Percentiles rank a stretch among this genome's conserved stretches.
Conservation (phyloP, 345 rosid genomes). For the Brassica cretica region DNA sequence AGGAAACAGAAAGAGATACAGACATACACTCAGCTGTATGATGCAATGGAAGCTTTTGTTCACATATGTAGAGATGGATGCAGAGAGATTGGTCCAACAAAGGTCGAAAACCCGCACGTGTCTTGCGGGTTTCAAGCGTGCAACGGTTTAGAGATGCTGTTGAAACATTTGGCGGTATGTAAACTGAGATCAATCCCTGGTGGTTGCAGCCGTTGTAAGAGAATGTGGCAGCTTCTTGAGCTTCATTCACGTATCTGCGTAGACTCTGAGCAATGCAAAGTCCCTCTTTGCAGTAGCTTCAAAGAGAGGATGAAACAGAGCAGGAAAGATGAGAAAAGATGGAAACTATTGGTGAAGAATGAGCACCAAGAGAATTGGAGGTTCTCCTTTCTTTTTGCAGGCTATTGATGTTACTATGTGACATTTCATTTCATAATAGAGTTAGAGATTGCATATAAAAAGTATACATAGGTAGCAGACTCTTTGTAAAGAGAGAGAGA, state of each 20-base stretch:
- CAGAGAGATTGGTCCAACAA: conserved; percentile 79
- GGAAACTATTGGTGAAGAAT: conserved; percentile 72
- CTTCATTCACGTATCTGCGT: conserved; percentile 79
- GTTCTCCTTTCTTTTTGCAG: conserved; percentile 52
- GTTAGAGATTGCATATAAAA: conserved; percentile 11
- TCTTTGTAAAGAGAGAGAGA: conserved; percentile 9
- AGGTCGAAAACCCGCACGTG: conserved; percentile 48
- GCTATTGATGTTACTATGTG: conserved; percentile 37
- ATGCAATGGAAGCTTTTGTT: conserved; percentile 91
- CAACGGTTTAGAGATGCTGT: conserved; percentile 68
- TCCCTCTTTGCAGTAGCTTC: conserved; percentile 81
- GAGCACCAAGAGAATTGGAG: conserved; percentile 59
- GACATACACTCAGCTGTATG: conserved; percentile 65
- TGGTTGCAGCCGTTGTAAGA: conserved; percentile 73
- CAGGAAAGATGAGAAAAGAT: conserved; percentile 76
- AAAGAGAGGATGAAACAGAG: conserved; percentile 65
- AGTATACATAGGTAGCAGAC: conserved; percentile 16
- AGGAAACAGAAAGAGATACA: conserved; percentile 57
- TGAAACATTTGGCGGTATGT: conserved; percentile 80
- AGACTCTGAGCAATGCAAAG: conserved; percentile 58
- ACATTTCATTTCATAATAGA: background rate
- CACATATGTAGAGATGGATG: conserved; percentile 95
- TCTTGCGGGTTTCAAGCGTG: conserved; percentile 67
- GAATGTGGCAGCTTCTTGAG: conserved; percentile 93
- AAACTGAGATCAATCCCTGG: conserved; percentile 69